These are phyloP conservation scores for Paramyrothecium sp. DNA, from an alignment of 2,329 filamentous ascomycete species.

Conservation along the genomic window DNA sequence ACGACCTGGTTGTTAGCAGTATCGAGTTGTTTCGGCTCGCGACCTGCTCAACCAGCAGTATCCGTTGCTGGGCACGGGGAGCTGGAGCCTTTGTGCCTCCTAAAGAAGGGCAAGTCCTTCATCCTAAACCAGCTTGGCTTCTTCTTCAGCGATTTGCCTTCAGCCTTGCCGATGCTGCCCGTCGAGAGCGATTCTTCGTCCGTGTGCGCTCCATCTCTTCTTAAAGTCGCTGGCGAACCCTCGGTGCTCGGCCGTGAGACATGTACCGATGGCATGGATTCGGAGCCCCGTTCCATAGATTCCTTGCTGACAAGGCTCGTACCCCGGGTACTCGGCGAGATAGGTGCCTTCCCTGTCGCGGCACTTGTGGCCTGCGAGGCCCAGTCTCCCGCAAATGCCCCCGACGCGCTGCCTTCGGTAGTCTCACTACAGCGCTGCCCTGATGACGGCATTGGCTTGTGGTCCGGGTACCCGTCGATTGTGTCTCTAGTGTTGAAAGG, in stretches of 20 bases:
- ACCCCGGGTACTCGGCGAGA: slow-evolving; percentile 64
- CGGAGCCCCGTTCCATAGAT: slow-evolving; percentile 49
- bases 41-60: slow-evolving; percentile 29
- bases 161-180: slow-evolving; percentile 44
- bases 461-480: slow-evolving; percentile 28
- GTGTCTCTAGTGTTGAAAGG: slow-evolving; percentile 39
- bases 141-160: slow-evolving; percentile 55
- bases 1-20: too few species aligned
- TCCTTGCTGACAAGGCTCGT: slow-evolving; percentile 64
- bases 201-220: slow-evolving; percentile 17
- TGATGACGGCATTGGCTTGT: slow-evolving; percentile 38
- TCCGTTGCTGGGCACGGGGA: slow-evolving; percentile 30
- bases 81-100: slow-evolving; percentile 46
- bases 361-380: slow-evolving; percentile 62
- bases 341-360: slow-evolving; percentile 61
- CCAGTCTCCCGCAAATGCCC: slow-evolving; percentile 56
- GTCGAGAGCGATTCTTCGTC: slow-evolving; percentile 32
- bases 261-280: slow-evolving; percentile 35
- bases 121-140: slow-evolving; percentile 63
- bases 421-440: slow-evolving; percentile 60
- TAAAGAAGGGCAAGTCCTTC: slow-evolving; percentile 58
- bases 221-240: slow-evolving; percentile 22
- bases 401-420: slow-evolving; percentile 58
- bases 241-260: slow-evolving; percentile 35
- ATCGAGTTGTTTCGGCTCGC: too few species aligned